Percentiles rank a stretch among this genome's conserved stretches.
phyloP scores from a whole-genome alignment of 176 grass and related monocot species.

The Raddia distichophylla region DNA sequence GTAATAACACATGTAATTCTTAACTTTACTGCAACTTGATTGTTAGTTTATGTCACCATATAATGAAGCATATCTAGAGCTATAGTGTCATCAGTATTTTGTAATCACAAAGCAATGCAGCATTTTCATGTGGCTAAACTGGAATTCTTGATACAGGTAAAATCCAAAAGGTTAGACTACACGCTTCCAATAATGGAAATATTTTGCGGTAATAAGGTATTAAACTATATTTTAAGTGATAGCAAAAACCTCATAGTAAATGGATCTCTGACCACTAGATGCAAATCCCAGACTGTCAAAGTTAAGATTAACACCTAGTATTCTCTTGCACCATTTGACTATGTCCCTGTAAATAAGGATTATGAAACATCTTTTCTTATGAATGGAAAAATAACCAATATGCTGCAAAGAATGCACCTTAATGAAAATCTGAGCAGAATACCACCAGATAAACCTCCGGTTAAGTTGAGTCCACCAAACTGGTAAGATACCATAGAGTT shows the following conservation, averaged over 20 bases:
- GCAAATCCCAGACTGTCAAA: conserved; percentile 54
- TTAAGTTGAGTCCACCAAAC: conserved; percentile 53
- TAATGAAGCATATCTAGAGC: conserved; percentile 17
- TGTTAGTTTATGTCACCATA: background rate
- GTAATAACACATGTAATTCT: background rate
- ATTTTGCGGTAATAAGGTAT: background rate
- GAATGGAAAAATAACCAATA: conserved; percentile 31
- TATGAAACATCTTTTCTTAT: conserved; percentile 25
- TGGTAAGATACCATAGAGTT: conserved; percentile 65
- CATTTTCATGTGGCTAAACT: conserved; percentile 22
- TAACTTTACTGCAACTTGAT: background rate
- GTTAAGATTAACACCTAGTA: conserved; percentile 53
- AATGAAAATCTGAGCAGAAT: conserved; percentile 77
- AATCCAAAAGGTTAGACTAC: background rate
- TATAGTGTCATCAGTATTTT: background rate
- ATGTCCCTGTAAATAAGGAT: conserved; percentile 65
- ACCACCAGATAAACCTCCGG: conserved; percentile 52
- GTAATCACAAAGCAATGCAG: background rate
- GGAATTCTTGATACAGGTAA: background rate
- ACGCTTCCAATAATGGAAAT: conserved; percentile 3
- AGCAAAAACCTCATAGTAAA: conserved; percentile 75
- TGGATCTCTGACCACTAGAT: conserved; percentile 55
- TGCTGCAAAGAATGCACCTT: conserved; percentile 54
- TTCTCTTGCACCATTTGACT: conserved; percentile 98
- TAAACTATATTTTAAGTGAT: conserved; percentile 15